Evolutionary conservation across 352 stramenopile species (phyloP).

Genomic region (Globisporangium recalcitrans): DNA sequence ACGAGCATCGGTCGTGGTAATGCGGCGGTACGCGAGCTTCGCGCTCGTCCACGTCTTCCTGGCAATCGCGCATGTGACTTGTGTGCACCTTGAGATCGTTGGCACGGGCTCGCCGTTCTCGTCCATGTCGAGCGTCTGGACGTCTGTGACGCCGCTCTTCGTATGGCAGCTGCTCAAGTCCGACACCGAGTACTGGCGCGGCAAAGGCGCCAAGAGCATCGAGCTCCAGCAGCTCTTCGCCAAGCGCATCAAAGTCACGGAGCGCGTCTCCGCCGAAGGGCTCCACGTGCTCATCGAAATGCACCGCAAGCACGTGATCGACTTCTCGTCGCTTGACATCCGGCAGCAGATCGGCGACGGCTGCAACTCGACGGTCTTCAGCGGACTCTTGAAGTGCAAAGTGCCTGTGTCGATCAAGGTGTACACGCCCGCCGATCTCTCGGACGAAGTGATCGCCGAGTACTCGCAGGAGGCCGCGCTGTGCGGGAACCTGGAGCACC

Average conservation of each 20-base stretch:
- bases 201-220: constrained; percentile 37
- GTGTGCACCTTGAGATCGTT: constrained; percentile 35
- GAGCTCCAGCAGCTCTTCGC: constrained; percentile 38
- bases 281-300: constrained; percentile 72
- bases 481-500: constrained; percentile 50
- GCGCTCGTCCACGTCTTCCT: constrained; percentile 40
- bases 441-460: constrained; percentile 45
- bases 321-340: constrained; percentile 59
- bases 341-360: constrained; percentile 43
- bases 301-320: constrained; percentile 68
- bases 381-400: constrained; percentile 34
- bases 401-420: constrained; percentile 62
- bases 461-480: constrained; percentile 59
- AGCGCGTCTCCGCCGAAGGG: constrained; percentile 51
- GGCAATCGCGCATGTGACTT: constrained; percentile 35
- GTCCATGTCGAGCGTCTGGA: constrained; percentile 46
- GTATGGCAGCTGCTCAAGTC: constrained; percentile 54
- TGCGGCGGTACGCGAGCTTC: constrained; percentile 42
- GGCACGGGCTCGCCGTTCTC: constrained; percentile 49
- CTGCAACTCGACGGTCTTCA: constrained; percentile 45
- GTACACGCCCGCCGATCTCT: constrained; percentile 55
- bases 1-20: constrained; percentile 19
- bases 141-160: constrained; percentile 38
- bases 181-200: constrained; percentile 58
- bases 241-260: constrained; percentile 33